Base-by-base conservation (phyloP, 345 rosid genomes). In the Erucastrum elatum region DNA sequence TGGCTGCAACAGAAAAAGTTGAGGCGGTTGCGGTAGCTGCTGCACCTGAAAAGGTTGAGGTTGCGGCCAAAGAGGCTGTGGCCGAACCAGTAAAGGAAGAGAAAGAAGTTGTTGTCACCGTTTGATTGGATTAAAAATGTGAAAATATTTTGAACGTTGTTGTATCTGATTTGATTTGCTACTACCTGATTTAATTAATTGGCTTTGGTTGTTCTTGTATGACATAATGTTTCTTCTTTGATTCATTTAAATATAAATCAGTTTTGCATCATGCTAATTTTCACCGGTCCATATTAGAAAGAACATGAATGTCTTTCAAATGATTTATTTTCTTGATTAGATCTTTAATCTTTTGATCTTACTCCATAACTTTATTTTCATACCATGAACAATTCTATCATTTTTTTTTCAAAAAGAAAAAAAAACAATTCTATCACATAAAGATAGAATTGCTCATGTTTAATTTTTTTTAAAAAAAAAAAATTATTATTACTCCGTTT, bases 151-250 rank as follows among this genome's bases (percentile, higher is more conserved):
- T 74, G 46, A 68, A 49, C 56, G 81, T 72, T 78, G 77, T 66
- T 72, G 37, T 78, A 65, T 12, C 56, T 78, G 72, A 72, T 59
- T 58, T 39, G 46, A 73, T 73, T 73, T 73, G 69, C 70, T 79
- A 79, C 82, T 73, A 68, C 65, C 37, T 25, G 41, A 62, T 74
- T 62, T 5, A 63, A 59, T 62, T 5, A 53, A 59, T 35, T 74
- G 66, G 70, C 65, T 68, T 79, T 51, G 75, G 70, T 53, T 67
- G 82, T 74, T 78, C 68, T 78, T 60, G 74, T 34, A 31, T 10
- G 35, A 21, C 62, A 66, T 6, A 7, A 67, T 74, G 60, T 29
- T 72, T 78, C 64, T 72, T 66, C 62, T 60, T 66, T 60, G 56
- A 44, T 78, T 78, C 58, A 78, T 26, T 66, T 72, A 51, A 66